Evolutionary conservation across 306 rosid genomes (phyloP).

Genomic region (Hippophae rhamnoides): DNA sequence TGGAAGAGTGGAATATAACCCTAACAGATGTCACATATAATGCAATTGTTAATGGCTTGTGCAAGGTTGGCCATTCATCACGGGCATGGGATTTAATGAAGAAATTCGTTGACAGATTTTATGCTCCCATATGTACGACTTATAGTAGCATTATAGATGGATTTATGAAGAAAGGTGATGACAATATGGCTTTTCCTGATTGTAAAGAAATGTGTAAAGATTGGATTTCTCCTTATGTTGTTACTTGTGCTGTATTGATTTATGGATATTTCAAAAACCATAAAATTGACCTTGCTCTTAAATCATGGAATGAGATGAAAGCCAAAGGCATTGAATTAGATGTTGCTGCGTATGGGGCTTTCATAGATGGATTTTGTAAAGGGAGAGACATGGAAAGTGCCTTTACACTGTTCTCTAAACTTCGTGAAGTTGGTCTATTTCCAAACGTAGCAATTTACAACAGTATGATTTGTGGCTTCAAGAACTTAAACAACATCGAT

Average conservation of each 20-base stretch:
- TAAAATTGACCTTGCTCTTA: conserved; percentile 47
- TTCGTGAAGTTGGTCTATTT: conserved; percentile 50
- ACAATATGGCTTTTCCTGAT: conserved; percentile 35
- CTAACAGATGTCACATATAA: conserved; percentile 41
- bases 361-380: conserved; percentile 61
- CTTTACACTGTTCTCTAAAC: conserved; percentile 39
- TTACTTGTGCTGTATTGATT: conserved; percentile 57
- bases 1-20: conserved; percentile 42
- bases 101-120: conserved; percentile 38
- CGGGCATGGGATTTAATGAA: conserved; percentile 38
- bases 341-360: conserved; percentile 38
- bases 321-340: conserved; percentile 49
- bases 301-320: conserved; percentile 50
- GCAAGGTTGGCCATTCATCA: conserved; percentile 56
- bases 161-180: conserved; percentile 49
- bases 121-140: conserved; percentile 39
- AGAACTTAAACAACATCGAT: conserved; percentile 50
- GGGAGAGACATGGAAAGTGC: conserved; percentile 61
- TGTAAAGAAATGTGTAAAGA: conserved; percentile 46
- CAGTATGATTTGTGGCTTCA: conserved; percentile 61
- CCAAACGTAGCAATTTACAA: conserved; percentile 56
- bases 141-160: conserved; percentile 63
- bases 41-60: conserved; percentile 51
- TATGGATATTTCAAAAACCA: conserved; percentile 51
- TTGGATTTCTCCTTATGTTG: conserved; percentile 47